These are phyloP conservation scores for Magnolia officinalis DNA, from an alignment of 164 flowering plant species.

Conservation along the genomic window DNA sequence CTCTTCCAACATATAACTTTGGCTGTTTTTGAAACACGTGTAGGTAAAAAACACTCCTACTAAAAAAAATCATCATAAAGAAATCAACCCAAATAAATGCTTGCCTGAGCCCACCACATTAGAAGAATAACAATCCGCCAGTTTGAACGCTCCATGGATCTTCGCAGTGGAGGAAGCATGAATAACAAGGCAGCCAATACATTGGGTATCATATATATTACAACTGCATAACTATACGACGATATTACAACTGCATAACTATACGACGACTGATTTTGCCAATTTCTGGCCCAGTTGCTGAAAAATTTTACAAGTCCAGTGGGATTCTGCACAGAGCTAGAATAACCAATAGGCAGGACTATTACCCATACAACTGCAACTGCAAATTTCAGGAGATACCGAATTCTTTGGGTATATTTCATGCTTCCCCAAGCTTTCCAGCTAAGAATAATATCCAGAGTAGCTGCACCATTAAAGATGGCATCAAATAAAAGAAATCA, in stretches of 20 bases:
- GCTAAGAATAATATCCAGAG: slow-evolving; percentile 83
- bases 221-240: slow-evolving; percentile 61
- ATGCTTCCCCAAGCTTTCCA: slow-evolving; percentile 85
- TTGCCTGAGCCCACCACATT: slow-evolving; percentile 99
- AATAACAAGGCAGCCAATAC: slow-evolving; percentile 67
- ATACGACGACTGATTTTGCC: slow-evolving; percentile 63
- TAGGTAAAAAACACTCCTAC: slow-evolving; percentile 1
- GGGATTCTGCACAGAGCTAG: slow-evolving; percentile 68
- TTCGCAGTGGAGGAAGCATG: slow-evolving; percentile 71
- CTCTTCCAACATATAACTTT: slow-evolving; percentile 87
- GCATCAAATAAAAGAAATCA: slow-evolving; percentile 8
- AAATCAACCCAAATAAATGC: slow-evolving; percentile 16
- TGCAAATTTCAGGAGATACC: slow-evolving; percentile 76
- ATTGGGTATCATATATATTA: slow-evolving; percentile 77
- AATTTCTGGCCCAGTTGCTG: slow-evolving; percentile 56
- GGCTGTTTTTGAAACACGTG: slow-evolving; percentile 51
- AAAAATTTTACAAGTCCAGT: slow-evolving; percentile 71
- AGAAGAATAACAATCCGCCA: slow-evolving; percentile 55
- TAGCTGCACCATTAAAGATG: slow-evolving; percentile 47
- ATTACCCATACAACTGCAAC: slow-evolving; percentile 86
- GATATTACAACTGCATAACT: slow-evolving; percentile 63
- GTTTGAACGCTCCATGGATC: slow-evolving; percentile 81
- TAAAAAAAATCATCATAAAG: background rate
- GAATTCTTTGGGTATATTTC: slow-evolving; percentile 63
- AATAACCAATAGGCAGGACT: slow-evolving; percentile 76